Base-by-base conservation (phyloP, 1,284 basidiomycete species). In the Apiotrichum sp. region DNA sequence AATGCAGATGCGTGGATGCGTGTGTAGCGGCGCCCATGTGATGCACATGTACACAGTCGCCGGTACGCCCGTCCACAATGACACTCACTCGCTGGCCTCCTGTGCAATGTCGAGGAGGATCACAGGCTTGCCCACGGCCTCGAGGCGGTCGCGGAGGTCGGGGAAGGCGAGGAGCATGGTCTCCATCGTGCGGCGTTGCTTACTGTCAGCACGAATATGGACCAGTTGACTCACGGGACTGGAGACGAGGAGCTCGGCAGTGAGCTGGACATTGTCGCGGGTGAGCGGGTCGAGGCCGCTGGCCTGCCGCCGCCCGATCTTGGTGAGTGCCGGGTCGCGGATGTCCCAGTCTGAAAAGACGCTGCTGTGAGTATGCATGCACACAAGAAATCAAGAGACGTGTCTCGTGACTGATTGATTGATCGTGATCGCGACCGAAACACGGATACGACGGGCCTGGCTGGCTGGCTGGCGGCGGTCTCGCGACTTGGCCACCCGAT, bases 101-200 rank as follows among this genome's bases (percentile, higher is more conserved):
- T 77, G 74, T 13, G 75, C 55, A 16, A 69, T 61, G 48, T 76
- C 73, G 1, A 74, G 55, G 7, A 77, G 47, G 50, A 78, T 59
- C 31, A 70, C 67, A 0, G 65, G 67, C 57, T 70, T 71, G 45
- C 69, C 70, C 41, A 67, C 57, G 3, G 52, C 49, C 29, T 72
- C 67, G 32, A 76, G 57, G 6, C 73, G 59, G 9, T 53, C 48
- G 52, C 65, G 66, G 11, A 75, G 57, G 2, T 62, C 58, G 3
- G 70, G 69, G 49, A 65, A 73, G n/a, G 71, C 73, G 5, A 70
- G 46, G 1, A 77, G 56, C 56, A 72, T 67, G 3, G 76, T 78
- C 58, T 76, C 73, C 68, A 77, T 68, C 1, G 75, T 69, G 16
- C 75, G 65, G 3, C 69, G 63, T 10, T 76, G 62, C 71, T 76